A percentile compares a stretch with the other conserved stretches of the same genome.
Evolutionary conservation across 2,329 filamentous ascomycete species (phyloP).

Genomic region (Aspergillus arachidicola): DNA sequence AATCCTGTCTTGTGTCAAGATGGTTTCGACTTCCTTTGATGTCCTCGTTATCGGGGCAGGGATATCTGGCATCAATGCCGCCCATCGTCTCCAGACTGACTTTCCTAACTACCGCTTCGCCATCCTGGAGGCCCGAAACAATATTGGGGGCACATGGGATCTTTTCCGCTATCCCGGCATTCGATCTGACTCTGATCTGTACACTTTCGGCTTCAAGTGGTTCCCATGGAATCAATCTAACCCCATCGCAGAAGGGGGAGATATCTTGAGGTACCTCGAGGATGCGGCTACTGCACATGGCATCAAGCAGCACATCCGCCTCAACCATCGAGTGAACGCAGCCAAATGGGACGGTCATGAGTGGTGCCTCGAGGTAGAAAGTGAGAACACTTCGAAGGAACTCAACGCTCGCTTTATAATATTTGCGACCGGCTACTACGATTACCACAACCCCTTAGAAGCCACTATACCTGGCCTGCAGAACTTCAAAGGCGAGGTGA

Average conservation of each 20-base stretch:
- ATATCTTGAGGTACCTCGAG: conserved; percentile 57
- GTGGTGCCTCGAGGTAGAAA: conserved; percentile 52
- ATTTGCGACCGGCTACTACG: conserved; percentile 69
- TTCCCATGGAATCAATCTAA: conserved; percentile 62
- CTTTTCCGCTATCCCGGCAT: conserved; percentile 75
- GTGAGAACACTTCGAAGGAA: conserved; percentile 16
- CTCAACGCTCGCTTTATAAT: conserved; percentile 50
- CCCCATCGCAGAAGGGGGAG: conserved; percentile 52
- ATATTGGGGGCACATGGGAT: conserved; percentile 76
- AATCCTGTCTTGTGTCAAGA: neutral
- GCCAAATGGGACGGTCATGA: conserved; percentile 58
- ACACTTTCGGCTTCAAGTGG: conserved; percentile 68
- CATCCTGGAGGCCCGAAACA: conserved; percentile 67
- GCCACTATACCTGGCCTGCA: conserved; percentile 65
- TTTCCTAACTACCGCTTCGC: conserved; percentile 61
- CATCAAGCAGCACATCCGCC: conserved; percentile 57
- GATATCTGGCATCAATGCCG: conserved; percentile 73
- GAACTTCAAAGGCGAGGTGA: conserved; percentile 61
- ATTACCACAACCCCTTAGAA: conserved; percentile 64
- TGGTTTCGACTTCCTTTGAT: conserved; percentile 40
- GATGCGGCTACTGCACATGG: conserved; percentile 50
- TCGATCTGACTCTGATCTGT: conserved; percentile 63
- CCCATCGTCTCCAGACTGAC: conserved; percentile 65
- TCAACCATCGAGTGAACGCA: conserved; percentile 49
- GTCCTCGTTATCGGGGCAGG: conserved; percentile 71